Base-by-base conservation (phyloP, 306 rosid species). In the Castanea sativa region DNA sequence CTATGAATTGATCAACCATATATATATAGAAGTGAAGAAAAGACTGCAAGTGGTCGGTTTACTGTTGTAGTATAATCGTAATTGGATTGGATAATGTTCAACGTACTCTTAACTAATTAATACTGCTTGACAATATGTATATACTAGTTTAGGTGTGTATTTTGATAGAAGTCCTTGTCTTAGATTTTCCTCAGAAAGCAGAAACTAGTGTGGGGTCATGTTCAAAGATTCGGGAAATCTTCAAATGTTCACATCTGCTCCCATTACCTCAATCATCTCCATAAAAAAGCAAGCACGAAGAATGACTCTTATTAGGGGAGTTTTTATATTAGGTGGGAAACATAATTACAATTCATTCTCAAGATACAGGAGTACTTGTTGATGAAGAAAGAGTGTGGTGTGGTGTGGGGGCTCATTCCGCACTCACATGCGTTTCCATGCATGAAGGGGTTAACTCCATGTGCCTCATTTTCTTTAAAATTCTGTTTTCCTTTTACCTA, bases 351-450 rank as follows among this genome's bases (percentile, higher is more conserved):
- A 25, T 25, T 67, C 51, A 67, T 9, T 67, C 41, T 29, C 69
- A 63, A 63, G 43, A 63, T 29, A 29, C 25, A 35, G 41, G 11
- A 38, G 45, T 38, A 38, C 45, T 33, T 19, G 51, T 63, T 67
- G 72, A 59, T 21, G 65, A 59, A 65, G 4, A 63, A 38, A 64
- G 41, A 15, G 41, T 16, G 12, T 60, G 3, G 45, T 41, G 27
- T 25, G 27, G 27, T 49, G 14, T 49, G 53, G 5, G 27, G 72
- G 27, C 52, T 68, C 52, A 35, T n/a, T 68, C 29, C 29, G 3
- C 45, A 68, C 72, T 68, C 52, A 35, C 52, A 68, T 35, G 72
- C n/a, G 52, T 30, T 68, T 68, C 41, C 72, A 68, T 68, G 6
- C 72, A 68, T 35, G 45, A 23, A 19, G 52, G 72, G 72, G 72